These are phyloP conservation scores for Macrophomina phaseolina DNA, from an alignment of 2,329 filamentous ascomycete genomes.

Conservation along the genomic window DNA sequence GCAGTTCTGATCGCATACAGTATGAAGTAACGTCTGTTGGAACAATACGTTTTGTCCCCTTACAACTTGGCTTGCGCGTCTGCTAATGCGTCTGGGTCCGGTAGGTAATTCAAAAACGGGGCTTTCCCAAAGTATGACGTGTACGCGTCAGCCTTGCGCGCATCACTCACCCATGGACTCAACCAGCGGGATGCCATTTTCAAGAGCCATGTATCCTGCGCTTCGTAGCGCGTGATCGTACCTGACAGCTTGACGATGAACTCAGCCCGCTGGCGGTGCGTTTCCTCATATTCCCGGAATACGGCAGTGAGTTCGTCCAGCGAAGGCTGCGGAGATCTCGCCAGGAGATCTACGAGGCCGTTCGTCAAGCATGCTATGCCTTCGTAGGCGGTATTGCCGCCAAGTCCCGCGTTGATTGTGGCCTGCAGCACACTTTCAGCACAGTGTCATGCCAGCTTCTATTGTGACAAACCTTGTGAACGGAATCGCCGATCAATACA, in stretches of 20 bases:
- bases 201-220: background rate
- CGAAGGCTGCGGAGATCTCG: background rate
- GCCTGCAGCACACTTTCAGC: background rate
- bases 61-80: no score
- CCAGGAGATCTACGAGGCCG: background rate
- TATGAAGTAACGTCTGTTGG: no score
- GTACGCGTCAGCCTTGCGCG: background rate
- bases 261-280: background rate
- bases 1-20: no score
- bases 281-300: background rate
- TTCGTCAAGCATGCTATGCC: slow-evolving; percentile 1
- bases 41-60: no score
- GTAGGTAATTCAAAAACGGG: background rate
- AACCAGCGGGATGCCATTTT: background rate
- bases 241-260: background rate
- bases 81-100: background rate
- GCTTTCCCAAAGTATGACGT: background rate
- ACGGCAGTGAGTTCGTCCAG: background rate
- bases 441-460: no score
- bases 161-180: slow-evolving; percentile 4
- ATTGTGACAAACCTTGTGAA: slow-evolving; percentile 27
- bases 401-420: background rate
- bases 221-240: background rate
- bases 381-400: background rate
- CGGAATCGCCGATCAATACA: slow-evolving; percentile 1